Percentiles rank a stretch among this genome's conserved stretches.
Conservation (phyloP, 768 basidiomycete genomes). For the Guyanaporus albipodus region DNA sequence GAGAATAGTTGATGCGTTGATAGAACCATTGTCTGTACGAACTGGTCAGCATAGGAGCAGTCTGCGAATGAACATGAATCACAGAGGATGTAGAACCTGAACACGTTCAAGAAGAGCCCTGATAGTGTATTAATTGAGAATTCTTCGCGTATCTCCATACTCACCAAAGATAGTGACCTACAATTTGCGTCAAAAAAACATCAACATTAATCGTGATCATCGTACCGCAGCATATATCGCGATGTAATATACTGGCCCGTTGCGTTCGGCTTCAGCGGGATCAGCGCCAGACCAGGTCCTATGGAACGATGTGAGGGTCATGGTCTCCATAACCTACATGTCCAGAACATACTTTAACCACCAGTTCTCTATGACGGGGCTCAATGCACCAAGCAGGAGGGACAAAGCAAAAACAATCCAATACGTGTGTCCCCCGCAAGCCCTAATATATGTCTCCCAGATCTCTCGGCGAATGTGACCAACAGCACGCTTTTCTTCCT, state of each 20-base stretch:
- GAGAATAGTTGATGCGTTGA: constrained; percentile 72
- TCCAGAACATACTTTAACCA: constrained; percentile 52
- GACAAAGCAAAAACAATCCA: constrained; percentile 56
- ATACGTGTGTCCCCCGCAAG: constrained; percentile 47
- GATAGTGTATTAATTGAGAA: constrained; percentile 15
- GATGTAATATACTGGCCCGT: constrained; percentile 46
- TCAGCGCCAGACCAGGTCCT: constrained; percentile 57
- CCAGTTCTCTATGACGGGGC: constrained; percentile 67
- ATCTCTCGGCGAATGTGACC: constrained; percentile 65
- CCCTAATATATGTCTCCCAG: constrained; percentile 57
- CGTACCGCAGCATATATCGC: constrained; percentile 63
- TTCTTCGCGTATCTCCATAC: background rate
- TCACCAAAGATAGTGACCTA: constrained; percentile 38
- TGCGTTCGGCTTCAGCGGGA: constrained; percentile 35
- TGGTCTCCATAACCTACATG: background rate
- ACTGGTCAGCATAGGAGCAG: constrained; percentile 4
- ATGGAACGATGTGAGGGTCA: constrained; percentile 24
- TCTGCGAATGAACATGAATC: constrained; percentile 21
- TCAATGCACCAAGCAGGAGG: constrained; percentile 53
- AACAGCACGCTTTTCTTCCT: constrained; percentile 77
- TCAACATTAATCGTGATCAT: background rate
- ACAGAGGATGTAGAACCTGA: constrained; percentile 73
- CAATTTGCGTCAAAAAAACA: constrained; percentile 19
- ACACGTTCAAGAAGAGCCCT: constrained; percentile 55
- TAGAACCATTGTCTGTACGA: constrained; percentile 62